These are phyloP conservation scores for Coleophoma crateriformis DNA, from an alignment of 2,329 filamentous ascomycete species.

Conservation along the genomic window DNA sequence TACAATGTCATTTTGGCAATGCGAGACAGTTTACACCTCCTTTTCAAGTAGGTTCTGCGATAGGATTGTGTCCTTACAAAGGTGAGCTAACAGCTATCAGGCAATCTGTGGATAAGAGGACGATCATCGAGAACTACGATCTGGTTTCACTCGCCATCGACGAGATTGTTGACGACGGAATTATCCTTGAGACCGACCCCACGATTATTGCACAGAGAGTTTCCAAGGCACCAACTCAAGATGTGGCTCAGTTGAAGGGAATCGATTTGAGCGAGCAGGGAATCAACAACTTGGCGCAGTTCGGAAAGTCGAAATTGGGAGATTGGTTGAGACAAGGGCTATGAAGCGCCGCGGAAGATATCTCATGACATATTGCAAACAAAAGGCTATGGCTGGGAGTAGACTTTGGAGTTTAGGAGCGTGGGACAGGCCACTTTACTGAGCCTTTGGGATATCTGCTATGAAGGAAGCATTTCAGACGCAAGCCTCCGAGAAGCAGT, in stretches of 20 bases:
- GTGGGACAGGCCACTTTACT: neutral
- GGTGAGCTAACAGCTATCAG: conserved; percentile 35
- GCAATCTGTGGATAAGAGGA: conserved; percentile 95
- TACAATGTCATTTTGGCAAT: conserved; percentile 94
- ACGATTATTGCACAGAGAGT: conserved; percentile 90
- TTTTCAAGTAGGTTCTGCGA: conserved; percentile 69
- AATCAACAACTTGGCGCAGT: conserved; percentile 87
- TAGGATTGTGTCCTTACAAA: neutral
- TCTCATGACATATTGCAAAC: conserved; percentile 1
- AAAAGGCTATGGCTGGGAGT: neutral
- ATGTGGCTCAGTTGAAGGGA: conserved; percentile 81
- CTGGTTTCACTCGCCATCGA: conserved; percentile 90
- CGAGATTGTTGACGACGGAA: conserved; percentile 91
- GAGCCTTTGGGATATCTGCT: no score
- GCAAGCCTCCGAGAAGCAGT: no score
- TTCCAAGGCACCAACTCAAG: conserved; percentile 84
- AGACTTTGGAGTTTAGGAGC: conserved; percentile 8
- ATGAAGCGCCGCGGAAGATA: conserved; percentile 33
- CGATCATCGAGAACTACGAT: conserved; percentile 98
- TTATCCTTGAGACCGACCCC: conserved; percentile 95
- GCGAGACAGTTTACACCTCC: conserved; percentile 80
- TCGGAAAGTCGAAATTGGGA: conserved; percentile 85
- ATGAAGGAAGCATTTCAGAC: no score
- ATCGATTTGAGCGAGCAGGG: conserved; percentile 96
- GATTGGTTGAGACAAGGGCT: conserved; percentile 85